A percentile compares a stretch with the other conserved stretches of the same genome.
These are phyloP conservation scores for Hysterium pulicare DNA, from an alignment of 2,329 filamentous ascomycete species.

Conservation along the genomic window DNA sequence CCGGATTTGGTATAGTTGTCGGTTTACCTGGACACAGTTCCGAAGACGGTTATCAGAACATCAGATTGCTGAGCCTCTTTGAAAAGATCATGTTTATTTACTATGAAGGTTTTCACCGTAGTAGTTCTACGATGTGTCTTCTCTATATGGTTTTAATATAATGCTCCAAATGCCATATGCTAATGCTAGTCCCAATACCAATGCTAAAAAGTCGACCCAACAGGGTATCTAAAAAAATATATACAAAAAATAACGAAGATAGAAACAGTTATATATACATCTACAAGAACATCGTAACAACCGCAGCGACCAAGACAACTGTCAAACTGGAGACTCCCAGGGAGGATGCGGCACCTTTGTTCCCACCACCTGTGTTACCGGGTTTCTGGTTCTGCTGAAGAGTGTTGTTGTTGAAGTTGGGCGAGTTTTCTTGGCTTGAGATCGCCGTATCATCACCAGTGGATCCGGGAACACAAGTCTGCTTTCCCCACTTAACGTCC, in stretches of 20 bases:
- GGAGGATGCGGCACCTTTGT: background rate
- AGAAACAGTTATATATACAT: background rate
- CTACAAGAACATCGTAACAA: background rate
- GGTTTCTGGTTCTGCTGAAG: background rate
- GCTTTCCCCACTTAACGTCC: conserved; percentile 32
- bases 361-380: background rate
- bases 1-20: too few species aligned
- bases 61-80: too few species aligned
- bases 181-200: too few species aligned
- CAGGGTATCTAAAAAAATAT: background rate
- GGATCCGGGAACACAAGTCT: conserved; percentile 1
- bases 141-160: too few species aligned
- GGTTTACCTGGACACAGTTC: too few species aligned
- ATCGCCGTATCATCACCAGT: background rate
- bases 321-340: background rate
- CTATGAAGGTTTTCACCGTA: too few species aligned
- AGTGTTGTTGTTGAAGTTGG: background rate
- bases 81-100: too few species aligned
- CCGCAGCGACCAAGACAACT: background rate
- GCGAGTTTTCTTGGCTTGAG: background rate
- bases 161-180: too few species aligned
- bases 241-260: background rate
- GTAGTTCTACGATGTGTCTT: too few species aligned
- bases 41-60: too few species aligned
- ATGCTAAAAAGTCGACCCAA: too few species aligned